Evolutionary conservation across 2,329 filamentous ascomycete species (phyloP), one percentile per base, ranked within the genome.

Genomic region (Claviceps spartinae): DNA sequence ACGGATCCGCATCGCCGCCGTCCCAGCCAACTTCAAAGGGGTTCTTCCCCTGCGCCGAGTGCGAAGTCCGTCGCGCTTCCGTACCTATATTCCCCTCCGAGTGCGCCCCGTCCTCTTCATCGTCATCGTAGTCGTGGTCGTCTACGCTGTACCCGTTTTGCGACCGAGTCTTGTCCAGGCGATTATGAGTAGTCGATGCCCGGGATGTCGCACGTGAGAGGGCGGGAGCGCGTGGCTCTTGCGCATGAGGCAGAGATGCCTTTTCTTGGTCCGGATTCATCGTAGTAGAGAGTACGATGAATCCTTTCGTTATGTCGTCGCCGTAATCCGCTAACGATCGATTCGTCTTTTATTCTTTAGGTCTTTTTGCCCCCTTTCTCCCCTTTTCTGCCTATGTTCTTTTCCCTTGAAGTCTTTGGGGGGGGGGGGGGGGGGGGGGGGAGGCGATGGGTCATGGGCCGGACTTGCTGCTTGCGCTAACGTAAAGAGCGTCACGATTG

Each of bases 21-120:
- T 91, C 85, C 78, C 86, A 96, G 6, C 67, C 67, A 20, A 97
- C 88, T 55, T 88, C 77, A 59, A 80, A 90, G 0, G 70, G 68
- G 48, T 77, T 72, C 51, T 67, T 69, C 13, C 67, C 34, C 24
- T 30, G 48, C 4, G 49, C 24, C n/a, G 48, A 26, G 11, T 26
- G 43, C 2, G 41, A 20, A 26, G 37, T 41, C 8, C 18, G 5
- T 20, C 36, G 47, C n/a, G 49, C 50, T 3, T 57, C 56, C 57
- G 50, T 54, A 20, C 57, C 55, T 37, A 34, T 24, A 13, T 47
- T 18, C 13, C 30, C 46, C 8, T 40, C 40, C 9, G 16, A 5
- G 5, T 16, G 41, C 41, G 5, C 14, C 4, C 14, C 41, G 11
- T 42, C 40, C 13, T 42, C 30, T 11, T 34, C 30, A 11, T 34